Conservation (phyloP, 1,284 basidiomycete species). For the Cryptococcus deneoformans region DNA sequence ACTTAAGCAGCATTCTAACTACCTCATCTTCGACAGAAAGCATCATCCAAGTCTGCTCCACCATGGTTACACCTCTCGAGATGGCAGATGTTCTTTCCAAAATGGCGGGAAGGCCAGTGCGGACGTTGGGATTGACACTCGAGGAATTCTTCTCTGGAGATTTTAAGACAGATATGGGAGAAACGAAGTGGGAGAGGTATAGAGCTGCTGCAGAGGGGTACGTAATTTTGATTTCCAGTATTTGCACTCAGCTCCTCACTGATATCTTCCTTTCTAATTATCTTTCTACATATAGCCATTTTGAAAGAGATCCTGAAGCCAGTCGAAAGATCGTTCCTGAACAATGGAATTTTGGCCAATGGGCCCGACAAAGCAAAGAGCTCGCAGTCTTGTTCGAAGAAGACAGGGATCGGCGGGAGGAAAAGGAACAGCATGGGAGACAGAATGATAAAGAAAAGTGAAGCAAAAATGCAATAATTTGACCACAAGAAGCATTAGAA, state of each 20-base stretch:
- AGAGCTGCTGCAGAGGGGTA: slow-evolving; percentile 14
- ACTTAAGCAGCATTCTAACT: neutral
- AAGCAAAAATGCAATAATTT: no score
- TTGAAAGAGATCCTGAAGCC: no score
- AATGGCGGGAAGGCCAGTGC: slow-evolving; percentile 25
- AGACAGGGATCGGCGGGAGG: no score
- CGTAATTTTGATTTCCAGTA: neutral
- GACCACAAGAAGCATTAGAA: no score
- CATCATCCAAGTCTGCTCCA: slow-evolving; percentile 24
- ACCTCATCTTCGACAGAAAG: neutral
- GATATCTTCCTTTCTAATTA: no score
- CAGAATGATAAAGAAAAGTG: no score
- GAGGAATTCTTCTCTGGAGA: slow-evolving; percentile 23
- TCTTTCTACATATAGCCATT: no score
- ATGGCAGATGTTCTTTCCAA: slow-evolving; percentile 22
- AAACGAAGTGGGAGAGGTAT: slow-evolving; percentile 12
- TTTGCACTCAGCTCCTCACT: neutral
- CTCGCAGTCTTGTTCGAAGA: no score
- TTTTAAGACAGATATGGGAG: slow-evolving; percentile 7
- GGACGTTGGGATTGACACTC: slow-evolving; percentile 20
- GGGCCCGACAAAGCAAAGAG: no score
- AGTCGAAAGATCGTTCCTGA: no score
- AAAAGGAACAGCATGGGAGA: no score
- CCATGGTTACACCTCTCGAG: slow-evolving; percentile 20
- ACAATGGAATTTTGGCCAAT: no score